Conservation (phyloP, 2,329 filamentous ascomycete genomes). For the Venturia carpophila region DNA sequence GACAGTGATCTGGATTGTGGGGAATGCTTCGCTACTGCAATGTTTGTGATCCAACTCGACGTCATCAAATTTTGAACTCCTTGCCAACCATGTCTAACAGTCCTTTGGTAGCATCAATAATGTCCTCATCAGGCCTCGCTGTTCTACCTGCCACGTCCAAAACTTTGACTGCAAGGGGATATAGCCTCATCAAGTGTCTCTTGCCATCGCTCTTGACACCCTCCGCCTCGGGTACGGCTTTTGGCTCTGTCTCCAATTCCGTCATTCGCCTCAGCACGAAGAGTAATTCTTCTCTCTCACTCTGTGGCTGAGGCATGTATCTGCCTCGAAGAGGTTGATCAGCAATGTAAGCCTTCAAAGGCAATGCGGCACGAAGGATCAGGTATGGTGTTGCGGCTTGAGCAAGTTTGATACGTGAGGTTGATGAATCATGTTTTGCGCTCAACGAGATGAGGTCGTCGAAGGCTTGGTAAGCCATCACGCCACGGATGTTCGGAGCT, state of each 20-base stretch:
- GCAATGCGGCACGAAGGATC: constrained; percentile 70
- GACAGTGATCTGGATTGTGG: not conserved
- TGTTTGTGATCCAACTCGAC: not conserved
- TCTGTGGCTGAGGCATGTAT: constrained; percentile 73
- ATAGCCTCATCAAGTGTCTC: constrained; percentile 73
- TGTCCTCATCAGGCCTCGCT: constrained; percentile 14
- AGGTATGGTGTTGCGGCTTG: constrained; percentile 71
- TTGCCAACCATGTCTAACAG: constrained; percentile 11
- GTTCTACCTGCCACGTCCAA: constrained; percentile 8
- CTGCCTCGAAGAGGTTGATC: constrained; percentile 84
- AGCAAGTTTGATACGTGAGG: constrained; percentile 54
- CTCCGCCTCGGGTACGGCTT: constrained; percentile 52
- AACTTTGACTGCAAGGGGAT: constrained; percentile 54
- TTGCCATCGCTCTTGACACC: constrained; percentile 39
- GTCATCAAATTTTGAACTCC: constrained; percentile 14
- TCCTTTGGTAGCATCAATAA: constrained; percentile 4
- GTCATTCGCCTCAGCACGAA: constrained; percentile 62
- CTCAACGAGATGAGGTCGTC: constrained; percentile 59
- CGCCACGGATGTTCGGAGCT: constrained; percentile 54
- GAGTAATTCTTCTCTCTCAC: constrained; percentile 69
- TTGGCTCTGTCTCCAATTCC: constrained; percentile 58
- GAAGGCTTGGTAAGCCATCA: constrained; percentile 73
- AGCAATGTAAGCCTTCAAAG: constrained; percentile 76
- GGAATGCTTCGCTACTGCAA: not conserved
- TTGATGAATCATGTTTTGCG: constrained; percentile 40